phyloP scores from a whole-genome alignment of 2,329 filamentous ascomycete genomes.

The Colletotrichum tabaci region DNA sequence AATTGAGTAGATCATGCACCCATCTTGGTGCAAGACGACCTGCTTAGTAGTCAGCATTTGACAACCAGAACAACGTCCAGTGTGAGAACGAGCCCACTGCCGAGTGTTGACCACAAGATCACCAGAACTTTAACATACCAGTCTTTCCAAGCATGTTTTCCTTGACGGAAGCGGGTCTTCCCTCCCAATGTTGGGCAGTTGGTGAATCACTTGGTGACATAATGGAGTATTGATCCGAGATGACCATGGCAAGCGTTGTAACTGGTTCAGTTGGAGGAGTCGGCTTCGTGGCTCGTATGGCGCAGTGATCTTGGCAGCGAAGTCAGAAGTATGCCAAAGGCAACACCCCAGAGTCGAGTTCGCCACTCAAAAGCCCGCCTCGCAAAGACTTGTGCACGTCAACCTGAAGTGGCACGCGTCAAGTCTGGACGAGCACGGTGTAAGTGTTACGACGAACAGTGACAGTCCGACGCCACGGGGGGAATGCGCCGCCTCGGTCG shows the following conservation, averaged over 20 bases:
- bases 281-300: background rate
- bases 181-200: slow-evolving; percentile 35
- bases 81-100: background rate
- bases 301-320: background rate
- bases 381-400: background rate
- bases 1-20: slow-evolving; percentile 58
- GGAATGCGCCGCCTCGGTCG: no score
- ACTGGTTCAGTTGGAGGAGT: background rate
- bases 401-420: background rate
- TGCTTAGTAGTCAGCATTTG: slow-evolving; percentile 20
- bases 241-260: background rate
- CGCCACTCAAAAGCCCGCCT: background rate
- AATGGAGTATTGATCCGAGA: slow-evolving; percentile 7
- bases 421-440: background rate
- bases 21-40: slow-evolving; percentile 56
- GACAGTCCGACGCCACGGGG: background rate
- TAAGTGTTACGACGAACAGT: background rate
- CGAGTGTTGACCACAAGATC: no score
- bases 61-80: background rate
- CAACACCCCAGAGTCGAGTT: background rate
- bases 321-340: background rate
- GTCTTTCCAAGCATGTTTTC: slow-evolving; percentile 34
- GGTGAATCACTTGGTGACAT: slow-evolving; percentile 32
- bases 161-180: slow-evolving; percentile 24
- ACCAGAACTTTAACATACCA: slow-evolving; percentile 12